These are phyloP conservation scores for Barnettozyma sucrosica DNA, from an alignment of 805 yeast genomes.

Conservation along the genomic window DNA sequence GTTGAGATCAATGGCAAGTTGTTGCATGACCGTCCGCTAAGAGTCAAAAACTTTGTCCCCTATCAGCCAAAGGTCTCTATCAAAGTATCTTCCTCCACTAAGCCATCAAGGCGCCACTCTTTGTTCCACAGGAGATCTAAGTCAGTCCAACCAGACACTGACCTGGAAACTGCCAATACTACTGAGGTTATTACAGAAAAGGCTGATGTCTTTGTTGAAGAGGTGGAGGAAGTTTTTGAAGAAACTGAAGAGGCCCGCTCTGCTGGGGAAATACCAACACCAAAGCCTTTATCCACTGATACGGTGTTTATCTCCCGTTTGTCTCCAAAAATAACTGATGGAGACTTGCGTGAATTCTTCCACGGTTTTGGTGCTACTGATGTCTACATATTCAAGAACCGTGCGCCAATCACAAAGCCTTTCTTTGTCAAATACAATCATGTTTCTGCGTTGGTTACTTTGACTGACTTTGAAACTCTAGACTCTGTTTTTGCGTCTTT, in stretches of 20 bases:
- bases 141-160: neutral
- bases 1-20: slow-evolving; percentile 57
- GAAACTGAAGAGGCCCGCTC: neutral
- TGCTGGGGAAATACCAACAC: neutral
- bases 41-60: slow-evolving; percentile 38
- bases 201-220: neutral
- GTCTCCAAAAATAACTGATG: slow-evolving; percentile 36
- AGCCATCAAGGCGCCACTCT: slow-evolving; percentile 12
- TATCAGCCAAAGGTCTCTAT: slow-evolving; percentile 28
- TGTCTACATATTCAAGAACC: slow-evolving; percentile 41
- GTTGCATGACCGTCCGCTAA: slow-evolving; percentile 38
- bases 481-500: slow-evolving; percentile 38
- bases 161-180: neutral
- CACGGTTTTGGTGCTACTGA: slow-evolving; percentile 40
- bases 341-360: slow-evolving; percentile 40
- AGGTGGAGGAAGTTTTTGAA: neutral
- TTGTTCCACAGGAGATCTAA: slow-evolving; percentile 7
- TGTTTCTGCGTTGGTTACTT: slow-evolving; percentile 47
- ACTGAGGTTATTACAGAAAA: neutral
- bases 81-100: slow-evolving; percentile 8
- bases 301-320: slow-evolving; percentile 42
- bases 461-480: slow-evolving; percentile 37
- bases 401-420: slow-evolving; percentile 21
- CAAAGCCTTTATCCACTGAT: slow-evolving; percentile 30
- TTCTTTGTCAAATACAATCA: slow-evolving; percentile 28